Base-by-base conservation (phyloP, 345 rosid species). In the Eucalyptus coolabah region DNA sequence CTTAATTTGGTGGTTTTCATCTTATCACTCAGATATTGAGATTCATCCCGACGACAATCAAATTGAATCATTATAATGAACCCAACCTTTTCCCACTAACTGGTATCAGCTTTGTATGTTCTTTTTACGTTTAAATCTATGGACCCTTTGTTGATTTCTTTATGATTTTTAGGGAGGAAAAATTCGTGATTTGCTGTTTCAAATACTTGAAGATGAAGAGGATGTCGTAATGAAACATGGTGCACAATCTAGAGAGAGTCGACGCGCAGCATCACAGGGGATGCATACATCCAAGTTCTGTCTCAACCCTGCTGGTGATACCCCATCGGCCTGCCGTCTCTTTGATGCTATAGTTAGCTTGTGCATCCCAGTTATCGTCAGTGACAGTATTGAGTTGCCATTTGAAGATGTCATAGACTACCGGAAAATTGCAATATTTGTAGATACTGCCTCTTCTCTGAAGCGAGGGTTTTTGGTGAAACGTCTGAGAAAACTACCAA, bases 261-360 rank as follows among this genome's bases (percentile, higher is more conserved):
- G 99, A n/a, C 95, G 99, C 50, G 97, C 98, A 50, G 99, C 99
- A 87, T 92, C 96, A 4, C 94, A 82, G 53, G 99, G 99, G 88
- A 98, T 98, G 99, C 99, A 98, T 91, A 94, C 99, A 51, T 97
- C 99, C 15, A 97, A 96, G 91, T 98, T 98, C 93, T 98, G 99
- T 92, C 90, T 98, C 89, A 96, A 95, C 92, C 99, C 99, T 91
- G 99, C 99, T 24, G 99, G 99, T 51, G 99, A 98, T 90, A 98
- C 99, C 47, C 99, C 99, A 37, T 98, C 99, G 13, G 99, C 99
- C 42, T 97, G 99, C 92, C 94, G 99, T 77, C 97, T 98, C 42
- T 98, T 98, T 93, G 99, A 98, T 95, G 91, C 99, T 81, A 98
- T 98, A 37, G 99, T 98, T 90, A 98, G 99, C 93, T 92, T 98